A percentile compares a stretch with the other conserved stretches of the same genome.
phyloP scores from a whole-genome alignment of 257 asterid species.

The Solanum sitiens region DNA sequence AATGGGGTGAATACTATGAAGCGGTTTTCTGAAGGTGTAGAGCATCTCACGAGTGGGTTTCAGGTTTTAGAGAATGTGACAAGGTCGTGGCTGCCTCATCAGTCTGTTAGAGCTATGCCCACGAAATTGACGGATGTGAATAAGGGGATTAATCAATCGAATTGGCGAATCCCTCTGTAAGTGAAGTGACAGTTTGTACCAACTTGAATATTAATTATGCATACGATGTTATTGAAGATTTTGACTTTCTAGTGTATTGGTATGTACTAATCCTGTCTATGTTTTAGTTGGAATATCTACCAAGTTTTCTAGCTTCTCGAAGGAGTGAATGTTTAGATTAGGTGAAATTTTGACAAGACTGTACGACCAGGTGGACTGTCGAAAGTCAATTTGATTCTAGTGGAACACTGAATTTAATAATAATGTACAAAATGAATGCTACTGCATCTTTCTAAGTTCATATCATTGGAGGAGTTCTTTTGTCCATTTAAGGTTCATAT shows the following conservation, averaged over 20 bases:
- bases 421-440: background rate
- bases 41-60: conserved; percentile 21
- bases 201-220: background rate
- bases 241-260: background rate
- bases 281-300: background rate
- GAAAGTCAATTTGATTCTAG: background rate
- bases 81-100: conserved; percentile 59
- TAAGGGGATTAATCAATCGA: conserved; percentile 27
- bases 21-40: conserved; percentile 30
- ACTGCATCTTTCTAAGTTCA: background rate
- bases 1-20: conserved; percentile 53
- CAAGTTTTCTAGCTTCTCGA: background rate
- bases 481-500: background rate
- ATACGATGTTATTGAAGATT: background rate
- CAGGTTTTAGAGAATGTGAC: conserved; percentile 41
- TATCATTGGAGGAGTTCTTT: background rate
- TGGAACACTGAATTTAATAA: background rate
- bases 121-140: conserved; percentile 58
- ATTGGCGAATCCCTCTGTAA: conserved; percentile 81
- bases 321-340: background rate
- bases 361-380: background rate
- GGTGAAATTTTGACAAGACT: background rate
- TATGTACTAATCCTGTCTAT: background rate
- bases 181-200: conserved; percentile 7
- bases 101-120: conserved; percentile 23